phyloP scores from a whole-genome alignment of 257 asterid genomes.

The Solanum sejunctum region DNA sequence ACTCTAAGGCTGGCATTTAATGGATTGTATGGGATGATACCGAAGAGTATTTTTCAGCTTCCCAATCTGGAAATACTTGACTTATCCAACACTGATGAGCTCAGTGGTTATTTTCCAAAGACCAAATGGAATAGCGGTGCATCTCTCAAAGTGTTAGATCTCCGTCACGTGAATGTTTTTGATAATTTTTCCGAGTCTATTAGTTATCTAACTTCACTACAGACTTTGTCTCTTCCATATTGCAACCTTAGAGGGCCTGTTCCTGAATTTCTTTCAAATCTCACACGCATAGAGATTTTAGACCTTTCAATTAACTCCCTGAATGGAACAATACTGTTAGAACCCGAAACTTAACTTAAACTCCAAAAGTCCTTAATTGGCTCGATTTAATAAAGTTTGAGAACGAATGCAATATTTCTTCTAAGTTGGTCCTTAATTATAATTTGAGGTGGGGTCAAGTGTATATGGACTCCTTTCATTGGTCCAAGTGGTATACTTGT shows the following conservation, averaged over 20 bases:
- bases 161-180: not conserved
- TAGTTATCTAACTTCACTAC: not conserved
- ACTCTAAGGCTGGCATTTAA: not conserved
- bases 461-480: too few relatives aligned
- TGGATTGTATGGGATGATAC: not conserved
- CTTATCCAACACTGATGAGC: too few relatives aligned
- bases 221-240: not conserved
- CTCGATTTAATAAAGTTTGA: too few relatives aligned
- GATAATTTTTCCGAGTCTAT: not conserved
- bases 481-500: too few relatives aligned
- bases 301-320: too few relatives aligned
- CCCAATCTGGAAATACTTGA: not conserved
- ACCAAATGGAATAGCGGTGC: not conserved
- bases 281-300: too few relatives aligned
- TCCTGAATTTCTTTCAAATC: not conserved
- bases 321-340: too few relatives aligned
- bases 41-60: not conserved
- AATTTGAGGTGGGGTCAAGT: too few relatives aligned
- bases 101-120: not conserved
- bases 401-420: too few relatives aligned
- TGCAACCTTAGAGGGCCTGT: not conserved
- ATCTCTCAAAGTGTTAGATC: not conserved
- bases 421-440: too few relatives aligned
- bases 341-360: too few relatives aligned
- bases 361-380: too few relatives aligned